Base-by-base conservation (phyloP, 148 eudicot genomes). In the Simmondsia chinensis region DNA sequence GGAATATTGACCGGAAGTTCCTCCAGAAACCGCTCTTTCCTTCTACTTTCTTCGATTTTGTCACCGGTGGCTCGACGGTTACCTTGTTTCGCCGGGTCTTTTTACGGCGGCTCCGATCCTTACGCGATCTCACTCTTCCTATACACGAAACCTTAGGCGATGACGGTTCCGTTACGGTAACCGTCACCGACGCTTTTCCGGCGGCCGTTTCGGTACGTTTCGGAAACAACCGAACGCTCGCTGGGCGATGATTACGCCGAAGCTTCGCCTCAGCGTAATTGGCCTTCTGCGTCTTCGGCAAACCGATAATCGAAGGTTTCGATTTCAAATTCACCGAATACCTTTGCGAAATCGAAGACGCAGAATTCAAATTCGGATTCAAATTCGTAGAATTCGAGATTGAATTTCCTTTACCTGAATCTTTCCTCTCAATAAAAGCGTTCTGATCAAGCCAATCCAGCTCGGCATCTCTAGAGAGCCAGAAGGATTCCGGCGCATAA, bases 61-160 rank as follows among this genome's bases (percentile, higher is more conserved):
- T 21, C 6, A 32, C n/a, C 14, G 20, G 19, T 35, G 59, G 39
- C 15, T 43, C 59, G 15, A 51, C 29, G 20, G 52, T 38, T 5
- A 15, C 19, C 6, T 22, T 27, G 9, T 65, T 65, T 34, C 20
- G 43, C 46, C 49, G 38, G 38, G 43, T 52, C 27, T 59, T 26
- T 20, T 50, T 50, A 52, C 70, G 52, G 21, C 82, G 69, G 29
- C 70, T 47, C 20, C 80, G 39, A 18, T 61, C 68, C 26, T 46
- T 61, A 58, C 67, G 75, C 19, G 96, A 87, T 33, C 75, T 62
- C 6, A 87, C 96, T 28, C 94, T 54, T 0, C 94, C 96, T 51
- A 87, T 87, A 39, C 96, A 87, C 1, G 96, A 82, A 7, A 87
- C 96, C 68, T 87, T 87, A 5, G 94, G 96, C 1, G 96, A 87